Evolutionary conservation across 1,139 yeast genomes (phyloP).

Genomic region (Debaryomyces subglobosus): DNA sequence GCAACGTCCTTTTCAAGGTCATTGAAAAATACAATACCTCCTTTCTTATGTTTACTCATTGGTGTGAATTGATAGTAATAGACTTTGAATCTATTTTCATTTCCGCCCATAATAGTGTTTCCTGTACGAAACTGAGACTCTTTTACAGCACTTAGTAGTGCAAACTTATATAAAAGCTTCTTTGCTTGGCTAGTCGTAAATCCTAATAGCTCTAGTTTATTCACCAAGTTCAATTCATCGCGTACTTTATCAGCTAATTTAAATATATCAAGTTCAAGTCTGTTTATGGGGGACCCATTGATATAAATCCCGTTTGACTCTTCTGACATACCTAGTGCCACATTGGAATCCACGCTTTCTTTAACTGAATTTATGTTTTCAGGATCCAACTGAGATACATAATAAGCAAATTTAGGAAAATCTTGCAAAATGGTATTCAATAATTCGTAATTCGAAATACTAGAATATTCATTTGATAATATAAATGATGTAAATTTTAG

Average conservation of each 20-base stretch:
- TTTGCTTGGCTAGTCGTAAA: constrained; percentile 39
- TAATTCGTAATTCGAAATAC: constrained; percentile 30
- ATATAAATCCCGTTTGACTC: constrained; percentile 57
- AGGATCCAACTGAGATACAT: constrained; percentile 25
- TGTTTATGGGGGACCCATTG: constrained; percentile 61
- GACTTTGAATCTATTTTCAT: constrained; percentile 42
- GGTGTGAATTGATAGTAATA: constrained; percentile 37
- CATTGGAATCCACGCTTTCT: constrained; percentile 29
- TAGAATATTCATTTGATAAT: constrained; percentile 28
- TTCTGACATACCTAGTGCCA: constrained; percentile 35
- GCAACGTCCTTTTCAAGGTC: constrained; percentile 67
- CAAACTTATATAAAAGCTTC: constrained; percentile 46
- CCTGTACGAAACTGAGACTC: constrained; percentile 41
- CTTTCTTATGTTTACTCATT: constrained; percentile 24
- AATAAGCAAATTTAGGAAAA: constrained; percentile 53
- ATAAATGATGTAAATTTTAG: constrained; percentile 50
- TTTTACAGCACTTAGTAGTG: constrained; percentile 41
- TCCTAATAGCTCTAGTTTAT: constrained; percentile 37
- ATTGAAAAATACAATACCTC: constrained; percentile 72
- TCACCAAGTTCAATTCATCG: constrained; percentile 38
- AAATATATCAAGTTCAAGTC: constrained; percentile 47
- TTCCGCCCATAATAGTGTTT: constrained; percentile 35
- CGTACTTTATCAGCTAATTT: constrained; percentile 37
- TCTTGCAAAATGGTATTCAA: constrained; percentile 46
- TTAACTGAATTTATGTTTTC: constrained; percentile 20